Conservation (phyloP, 2,329 filamentous ascomycete genomes). For the Chaetomiaceae sp. region DNA sequence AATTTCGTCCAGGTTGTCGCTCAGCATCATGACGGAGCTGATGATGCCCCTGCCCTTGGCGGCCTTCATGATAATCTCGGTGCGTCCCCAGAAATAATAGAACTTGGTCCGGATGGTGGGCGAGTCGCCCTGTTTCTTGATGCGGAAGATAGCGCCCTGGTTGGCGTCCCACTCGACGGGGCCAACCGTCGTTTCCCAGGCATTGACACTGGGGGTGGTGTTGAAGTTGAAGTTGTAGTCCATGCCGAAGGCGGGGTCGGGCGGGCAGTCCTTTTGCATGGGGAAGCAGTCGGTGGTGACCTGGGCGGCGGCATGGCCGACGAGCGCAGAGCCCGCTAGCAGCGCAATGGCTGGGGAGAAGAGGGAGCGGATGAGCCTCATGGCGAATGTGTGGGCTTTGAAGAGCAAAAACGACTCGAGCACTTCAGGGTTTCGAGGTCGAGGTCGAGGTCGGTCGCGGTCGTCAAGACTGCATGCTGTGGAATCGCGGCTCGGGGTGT, state of each 20-base stretch:
- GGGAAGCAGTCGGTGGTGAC: constrained; percentile 65
- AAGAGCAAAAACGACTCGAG: no score
- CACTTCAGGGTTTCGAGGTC: no score
- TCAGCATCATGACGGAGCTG: constrained; percentile 75
- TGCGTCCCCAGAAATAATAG: constrained; percentile 79
- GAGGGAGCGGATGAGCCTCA: constrained; percentile 26
- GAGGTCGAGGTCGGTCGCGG: not conserved
- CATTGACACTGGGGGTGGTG: constrained; percentile 47
- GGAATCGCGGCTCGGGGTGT: constrained; percentile 1
- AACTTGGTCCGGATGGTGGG: constrained; percentile 74
- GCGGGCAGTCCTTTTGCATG: constrained; percentile 60
- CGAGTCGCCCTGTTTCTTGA: constrained; percentile 64
- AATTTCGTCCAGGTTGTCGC: constrained; percentile 78
- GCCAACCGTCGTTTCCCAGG: constrained; percentile 66
- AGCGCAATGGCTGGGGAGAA: constrained; percentile 33
- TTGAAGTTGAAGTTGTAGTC: constrained; percentile 60
- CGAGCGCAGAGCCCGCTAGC: constrained; percentile 32
- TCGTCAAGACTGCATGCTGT: constrained; percentile 14
- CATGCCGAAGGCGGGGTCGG: constrained; percentile 64
- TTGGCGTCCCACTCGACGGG: constrained; percentile 54
- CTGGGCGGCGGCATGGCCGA: constrained; percentile 56
- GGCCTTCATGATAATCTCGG: constrained; percentile 72
- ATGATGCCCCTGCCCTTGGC: constrained; percentile 70
- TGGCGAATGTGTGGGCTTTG: constrained; percentile 16
- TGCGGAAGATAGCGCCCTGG: constrained; percentile 64